Base-by-base conservation (phyloP, 169 alveolate genomes). In the Plasmodium knowlesi region DNA sequence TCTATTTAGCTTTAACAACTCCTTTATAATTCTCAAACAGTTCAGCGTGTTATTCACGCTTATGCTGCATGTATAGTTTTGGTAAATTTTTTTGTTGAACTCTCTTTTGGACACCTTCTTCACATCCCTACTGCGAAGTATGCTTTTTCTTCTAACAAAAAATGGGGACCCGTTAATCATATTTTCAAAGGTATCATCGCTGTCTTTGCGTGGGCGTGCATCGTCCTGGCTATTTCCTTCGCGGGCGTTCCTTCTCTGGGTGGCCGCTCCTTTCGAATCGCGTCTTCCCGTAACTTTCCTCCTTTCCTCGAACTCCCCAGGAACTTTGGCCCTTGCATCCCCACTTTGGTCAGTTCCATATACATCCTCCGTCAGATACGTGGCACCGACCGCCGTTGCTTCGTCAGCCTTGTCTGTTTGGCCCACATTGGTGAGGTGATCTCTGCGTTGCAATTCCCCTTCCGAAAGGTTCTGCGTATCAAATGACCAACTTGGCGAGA, bases 31-130 rank as follows among this genome's bases (percentile, higher is more conserved):
- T 16, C 83, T 91, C 28, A 82, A 50, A 22, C 95, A 91, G 61
- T 91, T 91, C 19, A 91, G 30, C 12, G 92, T 91, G 25, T 91
- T 91, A 82, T 91, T 91, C 37, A 91, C 95, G 53, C 95, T 91
- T 82, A 91, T 91, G 61, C 46, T 91, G 67, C 67, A 82, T 12
- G 72, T 82, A 25, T 82, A 91, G 43, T 91, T 91, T 14, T 91
- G 71, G 72, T 91, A 82, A 67, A 91, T 91, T n/a, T 82, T 91
- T 82, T 71, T 53, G 30, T 53, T 80, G 46, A 41, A 91, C 37
- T 91, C 95, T 34, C 57, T 30, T 70, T 22, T 54, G 4, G 92
- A 91, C 19, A 80, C 39, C 8, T 71, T 80, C 54, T 81, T 82
- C 32, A 89, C 82, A 39, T 67, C 72, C 16, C 61, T 78, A 89